These are phyloP conservation scores for Pseudogymnoascus verrucosus DNA, from an alignment of 2,329 filamentous ascomycete species.

Conservation along the genomic window DNA sequence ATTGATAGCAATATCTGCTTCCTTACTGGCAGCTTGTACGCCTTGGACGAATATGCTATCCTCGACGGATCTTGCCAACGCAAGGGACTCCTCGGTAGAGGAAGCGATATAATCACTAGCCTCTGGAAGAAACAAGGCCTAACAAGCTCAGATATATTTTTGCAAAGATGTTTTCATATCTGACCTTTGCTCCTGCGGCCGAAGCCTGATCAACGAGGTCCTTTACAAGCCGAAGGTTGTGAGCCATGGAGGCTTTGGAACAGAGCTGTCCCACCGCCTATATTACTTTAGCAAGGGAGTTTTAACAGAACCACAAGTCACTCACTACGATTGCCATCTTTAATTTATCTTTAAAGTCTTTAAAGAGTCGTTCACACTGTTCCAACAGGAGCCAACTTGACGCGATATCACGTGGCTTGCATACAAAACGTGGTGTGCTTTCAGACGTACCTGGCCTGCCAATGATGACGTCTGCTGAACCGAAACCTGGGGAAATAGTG, in stretches of 20 bases:
- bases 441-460: not conserved
- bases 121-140: constrained; percentile 86
- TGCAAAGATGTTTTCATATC: constrained; percentile 13
- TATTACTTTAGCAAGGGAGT: not conserved
- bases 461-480: constrained; percentile 3
- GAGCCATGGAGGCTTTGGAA: constrained; percentile 67
- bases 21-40: constrained; percentile 58
- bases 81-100: constrained; percentile 57
- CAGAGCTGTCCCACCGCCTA: constrained; percentile 87
- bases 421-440: not conserved
- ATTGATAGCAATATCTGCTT: constrained; percentile 62
- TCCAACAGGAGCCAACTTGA: not conserved
- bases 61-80: constrained; percentile 59
- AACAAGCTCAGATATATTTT: constrained; percentile 9
- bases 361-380: not conserved
- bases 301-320: not conserved
- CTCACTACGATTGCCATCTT: not conserved
- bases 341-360: not conserved
- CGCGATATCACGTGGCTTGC: not conserved
- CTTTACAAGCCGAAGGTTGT: constrained; percentile 75
- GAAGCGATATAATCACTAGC: constrained; percentile 76
- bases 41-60: constrained; percentile 69
- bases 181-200: constrained; percentile 67
- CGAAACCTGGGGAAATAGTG: constrained; percentile 6
- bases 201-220: constrained; percentile 65